Evolutionary conservation across 768 basidiomycete species (phyloP), one percentile per base, ranked within the genome.

Genomic region (Termitomyces bulborhizus): DNA sequence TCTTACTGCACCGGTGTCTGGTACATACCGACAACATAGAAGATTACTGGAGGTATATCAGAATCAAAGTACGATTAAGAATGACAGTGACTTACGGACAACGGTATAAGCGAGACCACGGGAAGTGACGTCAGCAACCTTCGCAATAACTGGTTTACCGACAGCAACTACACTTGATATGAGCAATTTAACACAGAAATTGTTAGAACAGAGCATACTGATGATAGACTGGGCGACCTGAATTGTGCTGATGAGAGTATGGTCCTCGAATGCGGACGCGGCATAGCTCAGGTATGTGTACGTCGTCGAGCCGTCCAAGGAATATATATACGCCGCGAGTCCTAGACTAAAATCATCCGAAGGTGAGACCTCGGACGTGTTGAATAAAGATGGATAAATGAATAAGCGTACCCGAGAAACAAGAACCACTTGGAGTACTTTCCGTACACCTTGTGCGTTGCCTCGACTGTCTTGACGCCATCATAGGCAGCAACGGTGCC

Each of bases 311-410:
- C 79, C 75, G 57, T 90, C 88, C 31, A 91, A 74, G 0, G 87
- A 87, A 67, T 90, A 91, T 54, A 89, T 84, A 66, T 88, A 91
- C 1, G 86, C 80, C 0, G 86, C 84, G 0, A 88, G 77, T 13
- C 75, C 86, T 54, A 90, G 67, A 51, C 84, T 76, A 87, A 21
- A 66, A 49, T 82, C 71, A 52, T 0, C 72, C 51, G 36, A 46
- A 42, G 40, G 55, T 49, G 3, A 53, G 36, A 6, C 32, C 43
- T 47, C 40, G 44, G 3, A 42, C 31, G 6, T 11, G 50, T 46
- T n/a, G 15, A 41, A 56, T 12, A 31, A 11, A 39, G 8, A 46
- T 16, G 26, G 29, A 11, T 51, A 60, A 29, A 6, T 37, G 24
- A 64, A 70, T 49, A 1, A 27, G 34, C 53, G 1, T 53, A 85